Conservation (phyloP, 306 rosid species). For the Arachis stenosperma region DNA sequence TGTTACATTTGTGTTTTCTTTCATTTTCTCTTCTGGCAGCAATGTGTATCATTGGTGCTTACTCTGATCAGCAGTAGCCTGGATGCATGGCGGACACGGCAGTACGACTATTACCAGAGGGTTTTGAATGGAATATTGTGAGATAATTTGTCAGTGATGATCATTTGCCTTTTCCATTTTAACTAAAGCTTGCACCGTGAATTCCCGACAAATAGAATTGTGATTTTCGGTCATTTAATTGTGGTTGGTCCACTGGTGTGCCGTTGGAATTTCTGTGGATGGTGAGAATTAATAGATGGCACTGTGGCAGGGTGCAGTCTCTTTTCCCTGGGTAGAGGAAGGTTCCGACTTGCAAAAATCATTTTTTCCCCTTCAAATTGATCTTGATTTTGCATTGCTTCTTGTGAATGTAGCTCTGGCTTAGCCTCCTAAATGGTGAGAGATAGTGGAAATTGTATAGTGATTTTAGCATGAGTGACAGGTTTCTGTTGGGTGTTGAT, state of each 20-base stretch:
- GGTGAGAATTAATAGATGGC: constrained; percentile 43
- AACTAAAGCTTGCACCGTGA: constrained; percentile 50
- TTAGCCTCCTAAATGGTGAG: constrained; percentile 36
- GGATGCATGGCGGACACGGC: constrained; percentile 98
- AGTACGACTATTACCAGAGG: constrained; percentile 94
- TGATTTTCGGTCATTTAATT: constrained; percentile 34
- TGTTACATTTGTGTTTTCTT: constrained; percentile 7
- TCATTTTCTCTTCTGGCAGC: constrained; percentile 54
- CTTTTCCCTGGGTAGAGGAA: constrained; percentile 21
- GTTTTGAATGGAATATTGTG: constrained; percentile 95
- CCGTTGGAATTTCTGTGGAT: constrained; percentile 42
- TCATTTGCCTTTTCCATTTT: constrained; percentile 43
- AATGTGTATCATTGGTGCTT: constrained; percentile 94
- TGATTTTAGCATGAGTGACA: constrained; percentile 42
- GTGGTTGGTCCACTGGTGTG: constrained; percentile 46
- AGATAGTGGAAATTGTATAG: constrained; percentile 53
- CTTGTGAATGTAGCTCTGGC: constrained; percentile 44
- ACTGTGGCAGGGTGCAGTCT: constrained; percentile 16
- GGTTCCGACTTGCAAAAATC: constrained; percentile 39
- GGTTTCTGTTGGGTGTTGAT: constrained; percentile 36
- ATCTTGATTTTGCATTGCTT: constrained; percentile 11
- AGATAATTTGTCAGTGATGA: constrained; percentile 45
- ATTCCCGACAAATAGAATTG: constrained; percentile 28
- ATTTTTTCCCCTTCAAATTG: constrained; percentile 4
- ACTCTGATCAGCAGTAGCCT: constrained; percentile 94